These are phyloP conservation scores for Solanum chiquidenum DNA, from an alignment of 257 asterid species.

Conservation along the genomic window DNA sequence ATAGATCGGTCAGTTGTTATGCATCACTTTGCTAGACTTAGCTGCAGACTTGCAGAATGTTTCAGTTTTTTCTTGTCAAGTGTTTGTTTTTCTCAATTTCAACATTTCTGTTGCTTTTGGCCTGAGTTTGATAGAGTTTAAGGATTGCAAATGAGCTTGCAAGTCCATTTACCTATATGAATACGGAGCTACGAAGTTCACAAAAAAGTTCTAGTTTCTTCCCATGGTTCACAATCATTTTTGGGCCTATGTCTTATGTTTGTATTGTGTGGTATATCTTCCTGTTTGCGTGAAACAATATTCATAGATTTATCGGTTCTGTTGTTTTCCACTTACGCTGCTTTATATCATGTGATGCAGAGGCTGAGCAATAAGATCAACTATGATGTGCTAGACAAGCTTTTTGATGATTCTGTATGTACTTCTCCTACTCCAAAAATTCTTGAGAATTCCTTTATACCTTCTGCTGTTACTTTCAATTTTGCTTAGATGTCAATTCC, in stretches of 20 bases:
- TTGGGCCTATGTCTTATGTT: not conserved
- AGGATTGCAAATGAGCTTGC: not conserved
- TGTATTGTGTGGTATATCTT: not conserved
- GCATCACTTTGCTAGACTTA: not conserved
- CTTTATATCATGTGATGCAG: slow-evolving; percentile 25
- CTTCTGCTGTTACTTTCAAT: not conserved
- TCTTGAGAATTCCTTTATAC: not conserved
- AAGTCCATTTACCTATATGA: not conserved
- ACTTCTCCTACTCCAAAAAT: not conserved
- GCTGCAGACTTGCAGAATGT: not conserved
- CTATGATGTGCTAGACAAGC: slow-evolving; percentile 39
- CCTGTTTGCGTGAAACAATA: not conserved
- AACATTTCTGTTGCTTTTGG: not conserved
- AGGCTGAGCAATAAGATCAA: slow-evolving; percentile 40
- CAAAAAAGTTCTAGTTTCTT: not conserved
- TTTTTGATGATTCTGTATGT: slow-evolving; percentile 52
- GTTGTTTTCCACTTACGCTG: not conserved
- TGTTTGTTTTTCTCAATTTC: not conserved
- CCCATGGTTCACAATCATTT: not conserved
- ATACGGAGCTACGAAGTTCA: not conserved
- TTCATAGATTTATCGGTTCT: not conserved
- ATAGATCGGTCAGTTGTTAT: not conserved
- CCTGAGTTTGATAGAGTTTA: not conserved
- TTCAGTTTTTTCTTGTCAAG: not conserved
- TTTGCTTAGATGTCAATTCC: not conserved